Evolutionary conservation across 306 rosid species (phyloP).

Genomic region (Prinsepia uniflora): DNA sequence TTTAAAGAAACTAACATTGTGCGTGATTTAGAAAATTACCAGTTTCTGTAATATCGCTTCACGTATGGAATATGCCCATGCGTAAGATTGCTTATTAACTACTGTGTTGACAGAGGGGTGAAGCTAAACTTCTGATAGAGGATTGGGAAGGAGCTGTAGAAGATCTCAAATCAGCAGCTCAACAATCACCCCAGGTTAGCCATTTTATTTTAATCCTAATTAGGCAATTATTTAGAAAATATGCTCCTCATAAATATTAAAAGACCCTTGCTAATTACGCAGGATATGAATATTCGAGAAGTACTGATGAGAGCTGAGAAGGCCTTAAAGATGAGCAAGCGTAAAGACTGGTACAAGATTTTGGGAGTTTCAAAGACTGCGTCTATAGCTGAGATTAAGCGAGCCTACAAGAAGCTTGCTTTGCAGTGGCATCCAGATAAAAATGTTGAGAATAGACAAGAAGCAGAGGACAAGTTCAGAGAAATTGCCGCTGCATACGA

Average conservation of each 20-base stretch:
- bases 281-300: slow-evolving; percentile 95
- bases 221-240: not conserved
- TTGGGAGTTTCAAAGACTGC: slow-evolving; percentile 83
- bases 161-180: slow-evolving; percentile 89
- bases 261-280: slow-evolving; percentile 21
- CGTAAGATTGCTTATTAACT: slow-evolving; percentile 11
- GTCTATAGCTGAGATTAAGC: slow-evolving; percentile 77
- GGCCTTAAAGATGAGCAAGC: slow-evolving; percentile 95
- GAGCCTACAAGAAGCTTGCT: slow-evolving; percentile 97
- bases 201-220: not conserved
- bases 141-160: slow-evolving; percentile 99
- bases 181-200: slow-evolving; percentile 85
- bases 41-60: not conserved
- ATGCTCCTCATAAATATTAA: not conserved
- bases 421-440: slow-evolving; percentile 99
- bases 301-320: slow-evolving; percentile 79
- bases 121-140: slow-evolving; percentile 88
- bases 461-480: slow-evolving; percentile 83
- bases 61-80: not conserved
- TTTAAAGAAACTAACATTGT: not conserved
- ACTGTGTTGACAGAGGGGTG: slow-evolving; percentile 72
- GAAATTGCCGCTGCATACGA: slow-evolving; percentile 97
- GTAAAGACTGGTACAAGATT: slow-evolving; percentile 94
- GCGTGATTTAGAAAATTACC: not conserved
- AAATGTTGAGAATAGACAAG: slow-evolving; percentile 87